A percentile compares a stretch with the other conserved stretches of the same genome.
Conservation (phyloP, 768 basidiomycete species). For the Tricholoma hemisulphureum region DNA sequence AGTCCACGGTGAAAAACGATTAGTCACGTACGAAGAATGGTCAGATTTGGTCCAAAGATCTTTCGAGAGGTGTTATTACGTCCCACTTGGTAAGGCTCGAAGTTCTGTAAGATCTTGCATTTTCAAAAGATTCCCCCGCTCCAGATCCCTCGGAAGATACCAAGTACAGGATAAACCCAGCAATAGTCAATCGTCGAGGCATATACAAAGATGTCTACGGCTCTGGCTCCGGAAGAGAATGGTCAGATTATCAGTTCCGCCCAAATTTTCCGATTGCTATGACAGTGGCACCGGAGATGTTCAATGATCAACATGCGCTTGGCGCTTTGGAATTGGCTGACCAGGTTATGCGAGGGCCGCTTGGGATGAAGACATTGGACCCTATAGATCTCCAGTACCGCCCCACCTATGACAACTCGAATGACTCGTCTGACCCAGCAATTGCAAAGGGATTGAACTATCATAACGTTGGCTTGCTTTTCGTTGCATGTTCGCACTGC, state of each 20-base stretch:
- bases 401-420: slow-evolving; percentile 89
- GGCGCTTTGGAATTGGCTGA: slow-evolving; percentile 80
- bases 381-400: slow-evolving; percentile 86
- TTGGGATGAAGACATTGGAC: slow-evolving; percentile 97
- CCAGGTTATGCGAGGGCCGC: slow-evolving; percentile 73
- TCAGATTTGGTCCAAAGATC: slow-evolving; percentile 75
- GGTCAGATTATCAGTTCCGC: slow-evolving; percentile 96
- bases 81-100: slow-evolving; percentile 65
- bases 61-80: slow-evolving; percentile 90
- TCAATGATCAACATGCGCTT: slow-evolving; percentile 77
- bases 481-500: neutral
- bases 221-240: slow-evolving; percentile 82
- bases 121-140: slow-evolving; percentile 3
- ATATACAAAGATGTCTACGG: slow-evolving; percentile 99
- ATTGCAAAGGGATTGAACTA: slow-evolving; percentile 95
- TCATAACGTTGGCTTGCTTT: slow-evolving; percentile 62
- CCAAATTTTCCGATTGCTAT: slow-evolving; percentile 95
- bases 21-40: slow-evolving; percentile 92
- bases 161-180: slow-evolving; percentile 66
- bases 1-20: slow-evolving; percentile 69
- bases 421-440: slow-evolving; percentile 79
- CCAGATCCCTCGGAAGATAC: slow-evolving; percentile 71
- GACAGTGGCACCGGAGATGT: slow-evolving; percentile 95
- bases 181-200: slow-evolving; percentile 81
- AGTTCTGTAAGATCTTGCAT: neutral